Evolutionary conservation across 345 rosid species (phyloP), one percentile per base, ranked within the genome.

Genomic region (Salix suchowensis): DNA sequence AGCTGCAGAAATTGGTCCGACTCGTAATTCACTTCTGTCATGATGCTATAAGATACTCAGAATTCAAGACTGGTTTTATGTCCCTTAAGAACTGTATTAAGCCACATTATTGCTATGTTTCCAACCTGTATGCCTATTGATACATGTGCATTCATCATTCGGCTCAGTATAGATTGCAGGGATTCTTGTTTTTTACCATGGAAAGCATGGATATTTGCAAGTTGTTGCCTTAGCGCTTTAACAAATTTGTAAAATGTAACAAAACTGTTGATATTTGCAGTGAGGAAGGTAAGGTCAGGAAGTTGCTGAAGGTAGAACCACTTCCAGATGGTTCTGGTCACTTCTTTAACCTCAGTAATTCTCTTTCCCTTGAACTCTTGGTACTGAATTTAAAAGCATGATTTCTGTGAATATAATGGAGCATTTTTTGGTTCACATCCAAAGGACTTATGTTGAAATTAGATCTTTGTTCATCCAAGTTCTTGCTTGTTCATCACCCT

Each of bases 271-370:
- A 62, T 40, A 12, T 73, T 75, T 89, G 81, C 82, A 91, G 97
- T 70, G 98, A 95, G 18, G 98, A 95, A 84, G 97, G 98, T 71
- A 89, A 91, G 84, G 87, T 95, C 77, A 90, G 93, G 85, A 95
- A 95, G 90, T 84, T 91, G 77, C 87, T 94, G 90, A 91, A 88
- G 85, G 93, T 96, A 44, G 99, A 91, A 84, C 99, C 98, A 13
- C 89, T 96, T 23, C 97, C 96, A 67, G 97, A 96, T 88, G 96
- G 98, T 71, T 88, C 96, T 13, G 99, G 98, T 68, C 96, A 89
- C 84, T 91, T 95, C 86, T 95, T 93, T 85, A 93, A 91, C 85
- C 89, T 96, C 76, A 87, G 99, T 96, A 91, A 84, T 79, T 7
- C 44, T 75, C 89, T 76, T 83, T 73, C 79, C 67, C 72, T 58